These are phyloP conservation scores for Chrysochromulina tobinii DNA, from an alignment of 78 protist genomes.

Conservation along the genomic window DNA sequence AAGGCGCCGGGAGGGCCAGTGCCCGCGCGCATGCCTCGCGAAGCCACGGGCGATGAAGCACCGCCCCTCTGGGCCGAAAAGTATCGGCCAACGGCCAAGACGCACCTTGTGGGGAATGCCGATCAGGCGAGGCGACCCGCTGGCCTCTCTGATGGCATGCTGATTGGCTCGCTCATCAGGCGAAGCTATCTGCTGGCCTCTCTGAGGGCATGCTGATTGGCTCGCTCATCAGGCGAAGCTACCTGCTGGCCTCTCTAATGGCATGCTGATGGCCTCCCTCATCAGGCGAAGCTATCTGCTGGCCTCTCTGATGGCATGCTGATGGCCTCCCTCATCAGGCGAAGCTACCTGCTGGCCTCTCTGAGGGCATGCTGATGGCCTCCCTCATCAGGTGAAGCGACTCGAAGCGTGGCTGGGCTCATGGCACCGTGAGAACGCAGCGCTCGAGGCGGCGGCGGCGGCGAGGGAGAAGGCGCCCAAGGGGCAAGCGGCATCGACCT, in stretches of 20 bases:
- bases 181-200: no score
- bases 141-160: no score
- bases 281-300: no score
- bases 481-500: not conserved
- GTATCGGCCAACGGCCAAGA: conserved; percentile 66
- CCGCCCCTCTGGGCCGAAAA: conserved; percentile 64
- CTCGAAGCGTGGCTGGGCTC: not conserved
- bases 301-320: no score
- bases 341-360: no score
- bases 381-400: not conserved
- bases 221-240: no score
- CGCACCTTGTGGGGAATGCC: conserved; percentile 79
- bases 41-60: not conserved
- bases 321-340: no score
- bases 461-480: not conserved
- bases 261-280: no score
- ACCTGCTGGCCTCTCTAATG: no score
- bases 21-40: not conserved
- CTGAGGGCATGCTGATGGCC: no score
- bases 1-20: not conserved
- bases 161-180: no score
- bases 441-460: not conserved
- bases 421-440: not conserved
- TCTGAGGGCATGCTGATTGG: no score
- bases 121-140: not conserved